These are phyloP conservation scores for Solanum chmielewskii DNA, from an alignment of 257 asterid species.

Conservation along the genomic window DNA sequence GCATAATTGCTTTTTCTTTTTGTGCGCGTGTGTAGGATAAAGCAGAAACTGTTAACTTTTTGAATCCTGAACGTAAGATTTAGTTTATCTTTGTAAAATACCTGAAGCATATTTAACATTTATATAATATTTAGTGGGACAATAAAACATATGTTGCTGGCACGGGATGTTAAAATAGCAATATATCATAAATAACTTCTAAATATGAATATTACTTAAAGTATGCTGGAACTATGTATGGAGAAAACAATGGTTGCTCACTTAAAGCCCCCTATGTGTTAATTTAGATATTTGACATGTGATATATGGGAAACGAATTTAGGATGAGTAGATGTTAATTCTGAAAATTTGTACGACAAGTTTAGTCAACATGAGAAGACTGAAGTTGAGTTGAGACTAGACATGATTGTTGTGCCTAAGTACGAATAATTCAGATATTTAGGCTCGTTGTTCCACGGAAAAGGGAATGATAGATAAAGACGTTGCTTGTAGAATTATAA, in stretches of 20 bases:
- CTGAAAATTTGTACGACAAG: not conserved
- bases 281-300: not conserved
- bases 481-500: not conserved
- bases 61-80: not conserved
- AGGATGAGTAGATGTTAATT: not conserved
- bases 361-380: not conserved
- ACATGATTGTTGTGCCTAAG: not conserved
- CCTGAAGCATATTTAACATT: not conserved
- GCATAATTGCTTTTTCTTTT: not conserved
- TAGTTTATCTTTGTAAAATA: not conserved
- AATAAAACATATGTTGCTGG: not conserved
- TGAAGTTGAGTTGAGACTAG: not conserved
- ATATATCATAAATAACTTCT: not conserved
- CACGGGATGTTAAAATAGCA: not conserved
- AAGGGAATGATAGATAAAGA: not conserved
- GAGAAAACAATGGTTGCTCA: not conserved
- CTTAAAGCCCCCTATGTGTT: not conserved
- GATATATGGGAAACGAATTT: not conserved
- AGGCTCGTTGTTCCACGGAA: not conserved
- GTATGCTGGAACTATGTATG: not conserved
- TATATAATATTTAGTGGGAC: not conserved
- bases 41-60: not conserved
- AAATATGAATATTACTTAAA: not conserved
- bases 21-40: not conserved
- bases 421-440: not conserved